Evolutionary conservation across 352 stramenopile species (phyloP).

Genomic region (Phytophthora sansomeana): DNA sequence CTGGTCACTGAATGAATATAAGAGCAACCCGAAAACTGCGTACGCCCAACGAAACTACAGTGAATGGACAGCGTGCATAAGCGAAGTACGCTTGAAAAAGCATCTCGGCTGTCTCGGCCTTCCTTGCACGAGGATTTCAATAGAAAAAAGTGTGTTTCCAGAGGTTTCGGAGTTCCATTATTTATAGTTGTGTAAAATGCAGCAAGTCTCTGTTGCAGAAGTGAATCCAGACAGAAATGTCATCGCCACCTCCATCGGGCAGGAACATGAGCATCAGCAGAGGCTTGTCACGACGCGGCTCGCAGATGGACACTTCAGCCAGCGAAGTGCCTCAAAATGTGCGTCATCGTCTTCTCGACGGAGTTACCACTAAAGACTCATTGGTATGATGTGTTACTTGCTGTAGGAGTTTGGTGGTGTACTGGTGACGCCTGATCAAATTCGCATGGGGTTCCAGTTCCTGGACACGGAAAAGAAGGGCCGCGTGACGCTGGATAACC

Average conservation of each 20-base stretch:
- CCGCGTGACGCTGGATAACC: slow-evolving; percentile 81
- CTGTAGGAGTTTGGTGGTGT: slow-evolving; percentile 81
- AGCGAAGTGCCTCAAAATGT: slow-evolving; percentile 33
- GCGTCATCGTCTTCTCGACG: neutral
- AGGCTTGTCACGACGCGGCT: slow-evolving; percentile 5
- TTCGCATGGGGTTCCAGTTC: slow-evolving; percentile 89
- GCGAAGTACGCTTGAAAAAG: no score
- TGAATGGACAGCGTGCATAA: no score
- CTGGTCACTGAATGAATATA: no score
- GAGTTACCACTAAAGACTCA: neutral
- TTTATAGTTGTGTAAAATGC: neutral
- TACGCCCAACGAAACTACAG: no score
- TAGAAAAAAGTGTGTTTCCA: no score
- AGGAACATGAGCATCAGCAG: slow-evolving; percentile 15
- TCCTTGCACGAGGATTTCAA: no score
- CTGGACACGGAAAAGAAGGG: slow-evolving; percentile 87
- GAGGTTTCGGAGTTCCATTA: neutral
- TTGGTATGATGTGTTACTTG: slow-evolving; percentile 2
- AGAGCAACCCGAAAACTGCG: no score
- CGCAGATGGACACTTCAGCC: slow-evolving; percentile 9
- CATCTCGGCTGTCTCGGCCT: no score
- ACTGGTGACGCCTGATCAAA: slow-evolving; percentile 86
- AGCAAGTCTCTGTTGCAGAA: neutral
- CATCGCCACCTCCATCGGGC: slow-evolving; percentile 6
- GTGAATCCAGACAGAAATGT: slow-evolving; percentile 11